Conservation (phyloP, 2,329 filamentous ascomycete genomes). For the Fusarium sp. region DNA sequence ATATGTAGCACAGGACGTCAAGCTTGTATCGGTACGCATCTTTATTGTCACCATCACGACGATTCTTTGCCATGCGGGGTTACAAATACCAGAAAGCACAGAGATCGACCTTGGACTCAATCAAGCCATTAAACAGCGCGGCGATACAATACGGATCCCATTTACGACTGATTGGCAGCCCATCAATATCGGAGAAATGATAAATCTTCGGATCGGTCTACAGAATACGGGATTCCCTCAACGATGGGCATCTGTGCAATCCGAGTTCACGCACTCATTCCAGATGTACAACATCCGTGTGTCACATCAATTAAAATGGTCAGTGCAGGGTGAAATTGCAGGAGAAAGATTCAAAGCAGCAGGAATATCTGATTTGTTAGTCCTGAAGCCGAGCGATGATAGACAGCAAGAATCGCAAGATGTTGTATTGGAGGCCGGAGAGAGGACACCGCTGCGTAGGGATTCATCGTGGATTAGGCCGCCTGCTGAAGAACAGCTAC, state of each 20-base stretch:
- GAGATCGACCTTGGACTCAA: conserved; percentile 1
- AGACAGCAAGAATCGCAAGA: background rate
- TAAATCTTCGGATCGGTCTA: background rate
- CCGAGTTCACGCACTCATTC: conserved; percentile 32
- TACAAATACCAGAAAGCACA: background rate
- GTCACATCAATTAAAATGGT: conserved; percentile 36
- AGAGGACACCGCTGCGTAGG: no score
- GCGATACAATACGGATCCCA: background rate
- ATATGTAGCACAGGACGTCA: conserved; percentile 17
- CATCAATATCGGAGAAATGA: conserved; percentile 12
- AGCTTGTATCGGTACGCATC: conserved; percentile 13
- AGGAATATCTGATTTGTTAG: background rate
- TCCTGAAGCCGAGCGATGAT: background rate
- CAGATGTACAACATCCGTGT: conserved; percentile 42
- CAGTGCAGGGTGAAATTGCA: background rate
- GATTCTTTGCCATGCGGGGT: background rate
- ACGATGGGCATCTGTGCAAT: rapidly evolving
- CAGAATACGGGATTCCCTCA: background rate
- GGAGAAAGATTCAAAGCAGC: background rate
- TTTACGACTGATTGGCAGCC: background rate
- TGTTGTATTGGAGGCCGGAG: background rate
- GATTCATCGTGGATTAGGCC: conserved; percentile 10
- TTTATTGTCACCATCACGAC: background rate
- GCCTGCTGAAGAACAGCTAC: background rate
- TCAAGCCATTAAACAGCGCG: rapidly evolving